Evolutionary conservation across 805 yeast species (phyloP).

Genomic region (Wickerhamiella spandovensis): DNA sequence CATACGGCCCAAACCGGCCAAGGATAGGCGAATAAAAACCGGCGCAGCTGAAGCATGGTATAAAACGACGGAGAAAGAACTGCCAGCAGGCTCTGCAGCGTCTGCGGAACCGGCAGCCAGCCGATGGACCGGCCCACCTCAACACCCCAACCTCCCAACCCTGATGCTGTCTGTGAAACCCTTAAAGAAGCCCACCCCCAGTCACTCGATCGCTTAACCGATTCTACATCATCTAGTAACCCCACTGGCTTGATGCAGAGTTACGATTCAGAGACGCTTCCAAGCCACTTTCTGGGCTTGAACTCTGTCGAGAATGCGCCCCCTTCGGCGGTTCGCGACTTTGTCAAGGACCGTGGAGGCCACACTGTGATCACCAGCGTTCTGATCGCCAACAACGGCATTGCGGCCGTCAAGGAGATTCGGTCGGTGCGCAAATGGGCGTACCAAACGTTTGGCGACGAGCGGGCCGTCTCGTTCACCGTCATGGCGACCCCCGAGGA

Average conservation of each 20-base stretch:
- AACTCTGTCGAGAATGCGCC: conserved; percentile 68
- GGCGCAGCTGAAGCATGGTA: too few relatives aligned
- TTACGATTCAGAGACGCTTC: conserved; percentile 29
- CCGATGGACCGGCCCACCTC: not conserved
- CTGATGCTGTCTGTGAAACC: not conserved
- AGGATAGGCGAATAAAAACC: not conserved
- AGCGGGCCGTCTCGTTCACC: conserved; percentile 82
- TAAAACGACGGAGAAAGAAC: too few relatives aligned
- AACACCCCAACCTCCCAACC: not conserved
- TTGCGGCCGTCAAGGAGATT: conserved; percentile 97
- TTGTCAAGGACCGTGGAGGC: conserved; percentile 75
- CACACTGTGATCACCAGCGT: conserved; percentile 81
- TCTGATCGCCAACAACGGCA: conserved; percentile 95
- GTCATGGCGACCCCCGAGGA: conserved; percentile 99
- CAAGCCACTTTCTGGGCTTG: conserved; percentile 69
- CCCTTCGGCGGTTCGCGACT: conserved; percentile 59
- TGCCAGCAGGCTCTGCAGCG: too few relatives aligned
- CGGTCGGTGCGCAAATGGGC: conserved; percentile 98
- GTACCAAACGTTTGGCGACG: conserved; percentile 96
- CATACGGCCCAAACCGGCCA: not conserved
- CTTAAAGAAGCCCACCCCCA: not conserved
- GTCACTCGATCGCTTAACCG: not conserved
- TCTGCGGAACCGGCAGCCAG: too few relatives aligned
- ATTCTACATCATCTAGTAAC: not conserved
- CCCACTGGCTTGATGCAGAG: conserved; percentile 10